Conservation (phyloP, 2,329 filamentous ascomycete species). For the Proliferodiscus dingleyae region DNA sequence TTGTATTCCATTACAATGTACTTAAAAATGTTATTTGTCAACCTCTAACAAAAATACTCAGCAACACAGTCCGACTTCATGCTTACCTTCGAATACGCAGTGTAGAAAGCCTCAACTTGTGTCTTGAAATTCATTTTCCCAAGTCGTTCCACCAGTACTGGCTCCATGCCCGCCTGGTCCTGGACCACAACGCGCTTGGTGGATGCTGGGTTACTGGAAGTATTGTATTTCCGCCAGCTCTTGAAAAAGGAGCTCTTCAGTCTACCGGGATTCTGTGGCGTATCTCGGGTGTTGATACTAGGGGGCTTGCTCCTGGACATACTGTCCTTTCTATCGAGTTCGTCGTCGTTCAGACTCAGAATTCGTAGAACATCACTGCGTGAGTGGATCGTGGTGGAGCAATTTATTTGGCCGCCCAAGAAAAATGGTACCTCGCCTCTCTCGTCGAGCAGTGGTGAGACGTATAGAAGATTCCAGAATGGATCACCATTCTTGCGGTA, state of each 20-base stretch:
- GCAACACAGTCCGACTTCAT: neutral
- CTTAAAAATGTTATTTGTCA: conserved; percentile 20
- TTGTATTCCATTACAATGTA: conserved; percentile 36
- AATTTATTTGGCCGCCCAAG: conserved; percentile 53
- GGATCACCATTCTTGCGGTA: conserved; percentile 46
- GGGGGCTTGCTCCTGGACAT: conserved; percentile 18
- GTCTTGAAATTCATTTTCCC: conserved; percentile 33
- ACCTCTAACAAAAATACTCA: no score
- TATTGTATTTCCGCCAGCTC: conserved; percentile 23
- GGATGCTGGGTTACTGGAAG: conserved; percentile 1
- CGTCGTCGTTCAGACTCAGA: conserved; percentile 36
- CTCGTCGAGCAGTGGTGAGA: conserved; percentile 46
- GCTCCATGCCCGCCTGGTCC: conserved; percentile 37
- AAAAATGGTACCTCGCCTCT: conserved; percentile 46
- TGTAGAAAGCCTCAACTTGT: conserved; percentile 39
- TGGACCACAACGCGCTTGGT: conserved; percentile 10
- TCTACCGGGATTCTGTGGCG: neutral
- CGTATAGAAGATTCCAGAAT: conserved; percentile 53
- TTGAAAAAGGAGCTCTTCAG: conserved; percentile 23
- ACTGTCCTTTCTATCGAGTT: conserved; percentile 26
- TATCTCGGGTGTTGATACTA: conserved; percentile 8
- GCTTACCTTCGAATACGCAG: conserved; percentile 39
- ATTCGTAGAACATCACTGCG: conserved; percentile 47
- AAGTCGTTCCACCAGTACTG: conserved; percentile 34
- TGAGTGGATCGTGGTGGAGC: conserved; percentile 48